Evolutionary conservation across 2,329 filamentous ascomycete genomes (phyloP).

Genomic region (Talaromyces islandicus): DNA sequence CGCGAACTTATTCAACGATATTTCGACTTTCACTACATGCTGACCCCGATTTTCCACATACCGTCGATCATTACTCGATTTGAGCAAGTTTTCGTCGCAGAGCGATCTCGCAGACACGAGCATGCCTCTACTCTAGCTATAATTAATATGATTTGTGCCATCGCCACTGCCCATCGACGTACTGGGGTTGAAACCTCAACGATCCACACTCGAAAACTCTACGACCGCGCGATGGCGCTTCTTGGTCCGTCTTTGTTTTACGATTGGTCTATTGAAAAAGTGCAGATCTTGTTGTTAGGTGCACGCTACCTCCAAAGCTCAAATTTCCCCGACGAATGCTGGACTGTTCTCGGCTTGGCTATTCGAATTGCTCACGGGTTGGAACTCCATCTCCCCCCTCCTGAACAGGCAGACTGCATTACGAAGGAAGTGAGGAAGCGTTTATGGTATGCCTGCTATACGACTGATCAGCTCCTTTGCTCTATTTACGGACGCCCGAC

Average conservation of each 20-base stretch:
- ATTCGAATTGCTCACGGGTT: slow-evolving; percentile 10
- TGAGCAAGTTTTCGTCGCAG: slow-evolving; percentile 5
- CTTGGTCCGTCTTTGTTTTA: slow-evolving; percentile 9
- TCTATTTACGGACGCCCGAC: slow-evolving; percentile 9
- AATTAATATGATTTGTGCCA: slow-evolving; percentile 12
- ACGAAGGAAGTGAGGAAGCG: slow-evolving; percentile 11
- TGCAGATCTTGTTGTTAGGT: slow-evolving; percentile 8
- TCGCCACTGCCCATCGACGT: slow-evolving; percentile 6
- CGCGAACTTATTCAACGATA: slow-evolving; percentile 8
- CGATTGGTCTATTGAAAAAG: slow-evolving; percentile 11
- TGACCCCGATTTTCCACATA: slow-evolving; percentile 10
- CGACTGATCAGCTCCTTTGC: slow-evolving; percentile 9
- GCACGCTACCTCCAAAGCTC: slow-evolving; percentile 12
- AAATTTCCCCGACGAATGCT: slow-evolving; percentile 12
- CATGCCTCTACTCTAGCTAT: slow-evolving; percentile 7
- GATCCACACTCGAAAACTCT: slow-evolving; percentile 9
- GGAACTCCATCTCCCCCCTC: slow-evolving; percentile 9
- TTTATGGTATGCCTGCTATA: slow-evolving; percentile 11
- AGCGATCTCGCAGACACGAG: slow-evolving; percentile 4
- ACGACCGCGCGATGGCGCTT: slow-evolving; percentile 11
- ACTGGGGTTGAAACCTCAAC: slow-evolving; percentile 7
- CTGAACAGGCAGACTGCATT: slow-evolving; percentile 6
- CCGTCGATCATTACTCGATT: slow-evolving; percentile 7
- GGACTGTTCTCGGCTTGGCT: slow-evolving; percentile 11
- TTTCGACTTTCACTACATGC: slow-evolving; percentile 10